Evolutionary conservation across 2,329 filamentous ascomycete genomes (phyloP).

Genomic region (Verticillium tricorpus): DNA sequence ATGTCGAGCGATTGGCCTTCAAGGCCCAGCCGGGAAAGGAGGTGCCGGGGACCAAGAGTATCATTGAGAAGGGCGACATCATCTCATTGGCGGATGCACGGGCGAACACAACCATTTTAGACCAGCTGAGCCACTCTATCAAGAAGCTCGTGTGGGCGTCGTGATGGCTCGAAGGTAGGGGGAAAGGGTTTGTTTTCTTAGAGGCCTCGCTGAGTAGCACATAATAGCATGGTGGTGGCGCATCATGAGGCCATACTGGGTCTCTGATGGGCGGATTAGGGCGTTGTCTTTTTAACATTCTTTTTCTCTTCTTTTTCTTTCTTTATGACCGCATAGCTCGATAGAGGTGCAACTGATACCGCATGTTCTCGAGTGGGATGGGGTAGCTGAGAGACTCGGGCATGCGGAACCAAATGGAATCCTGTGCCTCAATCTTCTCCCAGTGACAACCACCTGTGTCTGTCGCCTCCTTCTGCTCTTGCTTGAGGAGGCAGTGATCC

Average conservation of each 20-base stretch:
- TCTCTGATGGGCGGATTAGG: neutral
- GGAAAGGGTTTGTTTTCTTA: neutral
- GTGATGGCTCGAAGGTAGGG: neutral
- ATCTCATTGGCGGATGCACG: slow-evolving; percentile 81
- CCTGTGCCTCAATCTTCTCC: slow-evolving; percentile 70
- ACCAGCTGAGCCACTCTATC: slow-evolving; percentile 82
- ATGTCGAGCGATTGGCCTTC: slow-evolving; percentile 67
- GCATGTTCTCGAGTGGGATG: slow-evolving; percentile 88
- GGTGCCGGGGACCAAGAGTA: slow-evolving; percentile 32
- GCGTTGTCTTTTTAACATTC: neutral
- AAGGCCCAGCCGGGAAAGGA: slow-evolving; percentile 37
- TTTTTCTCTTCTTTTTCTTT: neutral
- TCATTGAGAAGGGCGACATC: slow-evolving; percentile 62
- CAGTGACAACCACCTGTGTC: slow-evolving; percentile 43
- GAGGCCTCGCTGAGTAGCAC: neutral
- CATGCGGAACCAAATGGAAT: slow-evolving; percentile 82
- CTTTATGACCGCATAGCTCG: slow-evolving; percentile 17
- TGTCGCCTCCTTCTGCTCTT: slow-evolving; percentile 17
- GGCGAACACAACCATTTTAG: slow-evolving; percentile 79
- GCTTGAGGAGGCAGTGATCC: slow-evolving; percentile 68
- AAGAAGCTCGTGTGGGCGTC: slow-evolving; percentile 87
- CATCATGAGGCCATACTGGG: neutral
- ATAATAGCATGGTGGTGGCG: neutral
- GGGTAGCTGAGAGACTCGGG: slow-evolving; percentile 66
- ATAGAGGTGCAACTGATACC: slow-evolving; percentile 89